A percentile compares a stretch with the other conserved stretches of the same genome.
These are phyloP conservation scores for Xylariaceae sp. DNA, from an alignment of 2,329 filamentous ascomycete species.

Conservation along the genomic window DNA sequence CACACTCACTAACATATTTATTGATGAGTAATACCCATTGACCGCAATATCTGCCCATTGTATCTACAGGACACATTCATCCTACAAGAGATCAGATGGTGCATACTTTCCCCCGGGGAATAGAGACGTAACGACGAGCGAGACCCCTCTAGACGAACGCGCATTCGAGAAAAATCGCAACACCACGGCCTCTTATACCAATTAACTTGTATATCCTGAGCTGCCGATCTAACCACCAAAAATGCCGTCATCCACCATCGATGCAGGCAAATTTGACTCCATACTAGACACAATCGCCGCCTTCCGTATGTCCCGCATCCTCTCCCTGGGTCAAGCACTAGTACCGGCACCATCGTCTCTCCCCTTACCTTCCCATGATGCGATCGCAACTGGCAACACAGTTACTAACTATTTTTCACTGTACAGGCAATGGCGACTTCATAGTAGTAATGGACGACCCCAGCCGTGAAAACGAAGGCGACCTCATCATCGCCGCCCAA, in stretches of 20 bases:
- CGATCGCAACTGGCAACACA: conserved; percentile 11
- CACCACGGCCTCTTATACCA: no score
- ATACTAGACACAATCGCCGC: conserved; percentile 62
- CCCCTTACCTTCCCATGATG: not conserved
- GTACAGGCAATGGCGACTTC: conserved; percentile 74
- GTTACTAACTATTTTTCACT: no score
- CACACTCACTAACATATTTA: no score
- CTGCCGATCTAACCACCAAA: not conserved
- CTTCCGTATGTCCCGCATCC: conserved; percentile 51
- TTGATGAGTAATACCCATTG: no score
- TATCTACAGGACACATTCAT: no score
- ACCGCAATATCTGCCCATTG: no score
- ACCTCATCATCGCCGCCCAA: conserved; percentile 90
- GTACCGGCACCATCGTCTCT: not conserved
- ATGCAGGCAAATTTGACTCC: conserved; percentile 55
- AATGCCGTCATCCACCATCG: conserved; percentile 51
- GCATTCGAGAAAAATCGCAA: no score
- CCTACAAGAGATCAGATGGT: no score
- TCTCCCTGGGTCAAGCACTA: not conserved
- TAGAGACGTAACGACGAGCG: no score
- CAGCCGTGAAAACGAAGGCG: conserved; percentile 94
- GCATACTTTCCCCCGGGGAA: no score
- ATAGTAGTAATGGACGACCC: conserved; percentile 92
- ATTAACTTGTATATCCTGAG: not conserved
- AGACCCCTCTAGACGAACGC: no score